Percentiles rank a stretch among this genome's conserved stretches.
Conservation (phyloP, 371 early-diverging fungal species). For the Choanephora cucurbitarum region DNA sequence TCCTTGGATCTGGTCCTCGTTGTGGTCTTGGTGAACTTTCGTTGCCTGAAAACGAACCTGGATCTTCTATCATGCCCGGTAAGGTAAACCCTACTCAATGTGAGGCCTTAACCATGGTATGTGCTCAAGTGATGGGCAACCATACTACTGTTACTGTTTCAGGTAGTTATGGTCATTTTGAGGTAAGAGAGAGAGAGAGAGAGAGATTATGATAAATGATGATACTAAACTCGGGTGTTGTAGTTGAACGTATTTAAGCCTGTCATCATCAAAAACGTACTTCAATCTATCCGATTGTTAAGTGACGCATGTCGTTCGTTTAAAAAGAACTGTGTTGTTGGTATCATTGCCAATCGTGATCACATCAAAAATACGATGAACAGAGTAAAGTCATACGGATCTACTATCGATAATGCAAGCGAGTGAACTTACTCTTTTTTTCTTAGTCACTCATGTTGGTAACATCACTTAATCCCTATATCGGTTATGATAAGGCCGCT, state of each 20-base stretch:
- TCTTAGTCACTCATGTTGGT: slow-evolving; percentile 75
- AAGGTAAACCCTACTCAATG: slow-evolving; percentile 97
- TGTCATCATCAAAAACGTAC: slow-evolving; percentile 91
- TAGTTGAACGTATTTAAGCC: slow-evolving; percentile 97
- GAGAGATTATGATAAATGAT: too few species aligned
- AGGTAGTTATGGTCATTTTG: slow-evolving; percentile 96
- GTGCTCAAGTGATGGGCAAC: slow-evolving; percentile 97
- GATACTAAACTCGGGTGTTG: too few species aligned
- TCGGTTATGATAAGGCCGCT: slow-evolving; percentile 85
- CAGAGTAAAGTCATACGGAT: slow-evolving; percentile 44
- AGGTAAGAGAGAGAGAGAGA: too few species aligned
- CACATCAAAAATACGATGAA: slow-evolving; percentile 85
- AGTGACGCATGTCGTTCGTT: slow-evolving; percentile 87
- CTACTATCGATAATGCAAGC: neutral
- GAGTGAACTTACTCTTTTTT: neutral
- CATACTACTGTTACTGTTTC: slow-evolving; percentile 86
- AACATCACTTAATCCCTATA: slow-evolving; percentile 83
- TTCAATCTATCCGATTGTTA: slow-evolving; percentile 86
- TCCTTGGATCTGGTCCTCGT: slow-evolving; percentile 94
- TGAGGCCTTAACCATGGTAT: slow-evolving; percentile 98
- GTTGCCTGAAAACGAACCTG: slow-evolving; percentile 97
- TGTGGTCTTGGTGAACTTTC: slow-evolving; percentile 94
- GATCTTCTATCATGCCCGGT: slow-evolving; percentile 98
- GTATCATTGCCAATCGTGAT: slow-evolving; percentile 88
- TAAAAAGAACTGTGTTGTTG: slow-evolving; percentile 89